These are phyloP conservation scores for Dioscorea alata DNA, from an alignment of 106 monocot species.

Conservation along the genomic window DNA sequence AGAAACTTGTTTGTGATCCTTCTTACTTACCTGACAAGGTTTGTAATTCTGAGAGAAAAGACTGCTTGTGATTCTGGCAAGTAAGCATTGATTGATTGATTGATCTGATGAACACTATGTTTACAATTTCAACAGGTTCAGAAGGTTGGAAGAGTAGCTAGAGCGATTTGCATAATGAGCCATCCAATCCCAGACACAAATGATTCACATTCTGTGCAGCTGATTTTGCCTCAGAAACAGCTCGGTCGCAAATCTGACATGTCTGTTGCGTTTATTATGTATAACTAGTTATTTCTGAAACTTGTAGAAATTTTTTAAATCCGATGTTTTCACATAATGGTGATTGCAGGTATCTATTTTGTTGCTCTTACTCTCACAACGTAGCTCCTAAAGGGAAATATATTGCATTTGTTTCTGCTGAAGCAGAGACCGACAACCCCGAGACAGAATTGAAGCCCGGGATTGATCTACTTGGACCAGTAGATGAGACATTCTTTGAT, in stretches of 20 bases:
- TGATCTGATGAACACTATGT: neutral
- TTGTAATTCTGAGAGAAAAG: neutral
- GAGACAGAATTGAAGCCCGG: conserved; percentile 70
- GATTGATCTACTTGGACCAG: conserved; percentile 85
- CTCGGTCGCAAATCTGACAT: conserved; percentile 90
- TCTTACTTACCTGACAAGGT: conserved; percentile 83
- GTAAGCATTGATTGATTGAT: neutral
- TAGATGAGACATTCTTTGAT: conserved; percentile 91
- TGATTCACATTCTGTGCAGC: conserved; percentile 82
- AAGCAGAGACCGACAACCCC: conserved; percentile 84
- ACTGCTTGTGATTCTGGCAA: no score
- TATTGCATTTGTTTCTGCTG: conserved; percentile 89
- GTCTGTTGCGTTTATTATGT: conserved; percentile 25
- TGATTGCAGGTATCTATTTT: conserved; percentile 84
- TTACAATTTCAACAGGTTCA: conserved; percentile 32
- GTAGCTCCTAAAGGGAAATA: conserved; percentile 93
- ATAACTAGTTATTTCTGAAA: no score
- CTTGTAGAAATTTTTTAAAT: no score
- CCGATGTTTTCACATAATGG: no score
- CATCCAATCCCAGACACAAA: conserved; percentile 89
- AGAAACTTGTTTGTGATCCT: conserved; percentile 90
- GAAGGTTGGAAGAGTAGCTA: conserved; percentile 87
- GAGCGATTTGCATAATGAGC: conserved; percentile 98
- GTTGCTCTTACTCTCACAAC: conserved; percentile 91
- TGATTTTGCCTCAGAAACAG: conserved; percentile 93